A percentile compares a stretch with the other conserved stretches of the same genome.
phyloP scores from a whole-genome alignment of 1,139 yeast species.

The Magnusiomyces ingens region DNA sequence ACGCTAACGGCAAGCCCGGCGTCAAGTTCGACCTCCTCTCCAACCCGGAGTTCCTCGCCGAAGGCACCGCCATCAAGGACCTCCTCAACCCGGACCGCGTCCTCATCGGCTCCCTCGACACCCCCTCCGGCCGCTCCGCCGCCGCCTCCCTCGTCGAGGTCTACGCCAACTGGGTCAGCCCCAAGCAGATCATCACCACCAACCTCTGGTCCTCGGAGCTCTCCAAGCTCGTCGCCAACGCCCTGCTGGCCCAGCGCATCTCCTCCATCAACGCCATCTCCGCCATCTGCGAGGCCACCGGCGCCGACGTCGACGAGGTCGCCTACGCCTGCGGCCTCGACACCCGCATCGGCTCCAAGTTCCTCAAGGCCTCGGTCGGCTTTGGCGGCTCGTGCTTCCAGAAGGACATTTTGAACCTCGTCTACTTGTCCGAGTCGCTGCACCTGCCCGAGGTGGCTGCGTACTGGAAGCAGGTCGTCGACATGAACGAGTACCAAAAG shows the following conservation, averaged over 20 bases:
- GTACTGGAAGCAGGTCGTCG: constrained; percentile 29
- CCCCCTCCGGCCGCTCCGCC: constrained; percentile 23
- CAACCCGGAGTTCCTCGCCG: constrained; percentile 27
- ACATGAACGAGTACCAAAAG: constrained; percentile 29
- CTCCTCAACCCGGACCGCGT: constrained; percentile 27
- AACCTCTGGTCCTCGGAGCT: constrained; percentile 29
- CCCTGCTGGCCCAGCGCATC: constrained; percentile 28
- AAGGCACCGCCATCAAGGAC: constrained; percentile 27
- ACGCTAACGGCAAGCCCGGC: constrained; percentile 27
- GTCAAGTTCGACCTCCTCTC: constrained; percentile 25
- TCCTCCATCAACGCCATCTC: constrained; percentile 29
- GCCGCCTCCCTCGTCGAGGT: constrained; percentile 26
- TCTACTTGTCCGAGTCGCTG: constrained; percentile 26
- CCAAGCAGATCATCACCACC: constrained; percentile 25
- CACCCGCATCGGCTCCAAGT: constrained; percentile 27
- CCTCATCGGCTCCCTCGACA: constrained; percentile 26
- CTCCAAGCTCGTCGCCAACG: constrained; percentile 29
- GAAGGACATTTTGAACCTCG: constrained; percentile 27
- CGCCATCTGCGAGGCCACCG: constrained; percentile 29
- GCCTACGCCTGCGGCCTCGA: constrained; percentile 29
- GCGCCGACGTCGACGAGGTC: constrained; percentile 29
- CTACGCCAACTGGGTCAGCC: constrained; percentile 28
- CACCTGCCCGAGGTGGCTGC: constrained; percentile 29
- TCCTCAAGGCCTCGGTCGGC: constrained; percentile 27
- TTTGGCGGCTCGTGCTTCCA: constrained; percentile 29